A percentile compares a stretch with the other conserved stretches of the same genome.
These are phyloP conservation scores for Pestalotiopsis sp. DNA, from an alignment of 2,329 filamentous ascomycete species.

Conservation along the genomic window DNA sequence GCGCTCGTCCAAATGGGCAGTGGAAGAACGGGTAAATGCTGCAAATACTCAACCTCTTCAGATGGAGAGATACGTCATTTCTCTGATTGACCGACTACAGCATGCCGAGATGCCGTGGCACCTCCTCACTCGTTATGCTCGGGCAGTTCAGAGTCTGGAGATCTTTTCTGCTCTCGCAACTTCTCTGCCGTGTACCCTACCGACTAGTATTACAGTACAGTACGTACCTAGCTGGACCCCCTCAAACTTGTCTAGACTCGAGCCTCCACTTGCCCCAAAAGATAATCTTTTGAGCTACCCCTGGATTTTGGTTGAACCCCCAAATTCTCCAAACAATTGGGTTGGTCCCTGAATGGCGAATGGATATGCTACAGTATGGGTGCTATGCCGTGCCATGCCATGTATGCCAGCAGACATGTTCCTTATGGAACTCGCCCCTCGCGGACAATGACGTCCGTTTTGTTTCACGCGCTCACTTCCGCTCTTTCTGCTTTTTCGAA, in stretches of 20 bases:
- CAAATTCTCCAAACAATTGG: slow-evolving; percentile 8
- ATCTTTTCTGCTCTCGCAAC: not conserved
- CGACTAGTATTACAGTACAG: too few relatives aligned
- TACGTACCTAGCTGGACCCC: too few relatives aligned
- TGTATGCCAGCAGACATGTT: too few relatives aligned
- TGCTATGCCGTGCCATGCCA: too few relatives aligned
- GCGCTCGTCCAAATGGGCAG: not conserved
- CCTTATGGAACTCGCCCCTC: not conserved
- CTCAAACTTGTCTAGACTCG: not conserved
- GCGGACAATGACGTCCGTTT: slow-evolving; percentile 6
- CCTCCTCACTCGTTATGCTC: not conserved
- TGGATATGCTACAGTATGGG: too few relatives aligned
- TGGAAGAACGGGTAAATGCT: not conserved
- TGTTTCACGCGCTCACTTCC: not conserved
- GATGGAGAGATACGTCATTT: not conserved
- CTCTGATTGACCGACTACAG: not conserved
- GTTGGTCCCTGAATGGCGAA: slow-evolving; percentile 4
- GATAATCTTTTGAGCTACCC: slow-evolving; percentile 1
- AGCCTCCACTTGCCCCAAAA: slow-evolving; percentile 1
- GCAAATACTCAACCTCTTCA: not conserved
- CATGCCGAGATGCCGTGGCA: not conserved
- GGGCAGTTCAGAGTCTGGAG: not conserved
- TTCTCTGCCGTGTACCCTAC: not conserved
- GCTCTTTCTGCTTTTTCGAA: not conserved
- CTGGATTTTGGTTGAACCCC: not conserved